phyloP scores from a whole-genome alignment of 306 rosid genomes.

The Medicago arabica region DNA sequence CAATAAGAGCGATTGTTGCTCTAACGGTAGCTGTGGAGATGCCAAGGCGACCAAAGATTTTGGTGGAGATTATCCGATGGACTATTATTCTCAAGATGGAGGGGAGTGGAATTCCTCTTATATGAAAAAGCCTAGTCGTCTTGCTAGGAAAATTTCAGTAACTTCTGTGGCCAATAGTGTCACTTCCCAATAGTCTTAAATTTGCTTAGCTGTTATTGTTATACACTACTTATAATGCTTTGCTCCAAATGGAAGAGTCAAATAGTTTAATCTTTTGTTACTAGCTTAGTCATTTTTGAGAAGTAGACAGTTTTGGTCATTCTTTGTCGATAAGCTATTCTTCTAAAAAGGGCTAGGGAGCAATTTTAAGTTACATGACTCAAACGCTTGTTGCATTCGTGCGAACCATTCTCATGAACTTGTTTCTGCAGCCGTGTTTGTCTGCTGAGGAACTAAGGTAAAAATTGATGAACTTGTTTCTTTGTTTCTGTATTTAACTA shows the following conservation, averaged over 20 bases:
- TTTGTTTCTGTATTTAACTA: neutral
- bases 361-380: neutral
- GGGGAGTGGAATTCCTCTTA: conserved; percentile 96
- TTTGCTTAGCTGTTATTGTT: conserved; percentile 18
- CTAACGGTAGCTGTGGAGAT: conserved; percentile 37
- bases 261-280: neutral
- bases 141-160: conserved; percentile 46
- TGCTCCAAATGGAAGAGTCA: neutral
- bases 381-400: neutral
- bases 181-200: conserved; percentile 26
- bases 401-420: neutral
- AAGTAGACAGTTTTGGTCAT: neutral
- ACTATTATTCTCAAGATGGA: conserved; percentile 91
- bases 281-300: neutral
- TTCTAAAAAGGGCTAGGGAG: neutral
- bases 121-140: conserved; percentile 62
- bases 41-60: conserved; percentile 36
- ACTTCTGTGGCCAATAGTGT: conserved; percentile 33
- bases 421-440: neutral
- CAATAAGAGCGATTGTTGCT: conserved; percentile 32
- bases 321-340: neutral
- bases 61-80: conserved; percentile 91
- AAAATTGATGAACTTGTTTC: neutral
- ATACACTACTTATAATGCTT: neutral
- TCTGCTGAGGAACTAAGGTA: neutral